Conservation (phyloP, 169 alveolate genomes). For the Fabrea salina region DNA sequence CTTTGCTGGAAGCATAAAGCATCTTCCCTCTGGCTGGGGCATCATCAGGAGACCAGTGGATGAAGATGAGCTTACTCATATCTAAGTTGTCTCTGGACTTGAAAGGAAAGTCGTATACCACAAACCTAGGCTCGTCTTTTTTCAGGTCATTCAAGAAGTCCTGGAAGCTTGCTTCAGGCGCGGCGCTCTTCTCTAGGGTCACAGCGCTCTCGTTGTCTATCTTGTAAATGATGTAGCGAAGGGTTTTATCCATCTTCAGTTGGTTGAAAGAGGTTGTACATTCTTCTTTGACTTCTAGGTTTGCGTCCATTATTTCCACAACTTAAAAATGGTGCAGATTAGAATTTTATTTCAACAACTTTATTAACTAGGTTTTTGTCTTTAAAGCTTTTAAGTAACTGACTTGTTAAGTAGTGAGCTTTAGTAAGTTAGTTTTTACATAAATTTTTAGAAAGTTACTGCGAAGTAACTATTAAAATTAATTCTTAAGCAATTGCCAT, state of each 20-base stretch:
- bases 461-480: too few relatives aligned
- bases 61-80: background rate
- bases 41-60: constrained; percentile 36
- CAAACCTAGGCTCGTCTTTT: constrained; percentile 29
- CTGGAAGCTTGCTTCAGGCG: background rate
- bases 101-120: background rate
- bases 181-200: background rate
- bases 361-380: too few relatives aligned
- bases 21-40: background rate
- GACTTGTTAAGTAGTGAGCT: too few relatives aligned
- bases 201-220: constrained; percentile 8
- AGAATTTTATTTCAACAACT: too few relatives aligned
- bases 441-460: too few relatives aligned
- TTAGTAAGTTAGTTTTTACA: too few relatives aligned
- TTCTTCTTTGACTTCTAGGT: background rate
- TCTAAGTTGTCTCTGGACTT: background rate
- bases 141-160: background rate
- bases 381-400: too few relatives aligned
- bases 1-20: constrained; percentile 33
- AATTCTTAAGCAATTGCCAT: too few relatives aligned
- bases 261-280: constrained; percentile 1
- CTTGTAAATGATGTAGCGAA: background rate
- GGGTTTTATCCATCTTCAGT: constrained; percentile 3
- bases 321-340: too few relatives aligned
- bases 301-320: constrained; percentile 33